Evolutionary conservation across 2,329 filamentous ascomycete genomes (phyloP), one percentile per base, ranked within the genome.

Genomic region (Aspergillus neotritici): DNA sequence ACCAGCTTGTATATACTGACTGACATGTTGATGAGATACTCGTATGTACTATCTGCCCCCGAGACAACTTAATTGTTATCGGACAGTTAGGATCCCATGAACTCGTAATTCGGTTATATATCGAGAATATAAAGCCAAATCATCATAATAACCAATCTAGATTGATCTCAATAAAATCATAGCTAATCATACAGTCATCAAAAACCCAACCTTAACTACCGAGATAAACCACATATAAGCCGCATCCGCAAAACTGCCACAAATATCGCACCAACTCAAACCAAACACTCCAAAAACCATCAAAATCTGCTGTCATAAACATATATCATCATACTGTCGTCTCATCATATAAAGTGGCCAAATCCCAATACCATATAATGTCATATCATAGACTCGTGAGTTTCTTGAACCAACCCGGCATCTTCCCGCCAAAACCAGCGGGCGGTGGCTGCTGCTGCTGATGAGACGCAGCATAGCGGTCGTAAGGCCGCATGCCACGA

Each of bases 361-460:
- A 42, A 38, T 43, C 33, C 36, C 33, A 31, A 31, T 15, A n/a
- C n/a, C n/a, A 37, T 13, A 13, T 12, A 12, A 35, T 15, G 6
- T 32, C n/a, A 11, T 13, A 38, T 57, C 47, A 66, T 35, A 64
- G 54, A 43, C 54, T 60, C 14, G 66, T 66, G 33, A 72, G 49
- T 50, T 69, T 71, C 51, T 66, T 67, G 37, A 72, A 64, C 69
- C 69, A 72, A 46, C 62, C 67, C 10, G 64, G 58, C 45, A 63
- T 60, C 51, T 68, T 71, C 5, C 57, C 47, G 29, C 57, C 58
- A 10, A 54, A 54, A 35, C 45, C 53, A 15, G 58, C 51, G 13
- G 54, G 53, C 34, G 54, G 52, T 16, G 48, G 49, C 11, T 25
- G 21, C 21, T 25, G 21, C 21, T 25, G 21, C 7, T 8, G 7